phyloP scores from a whole-genome alignment of 371 early-diverging fungal genomes.

The Encephalitozoon hellem region DNA sequence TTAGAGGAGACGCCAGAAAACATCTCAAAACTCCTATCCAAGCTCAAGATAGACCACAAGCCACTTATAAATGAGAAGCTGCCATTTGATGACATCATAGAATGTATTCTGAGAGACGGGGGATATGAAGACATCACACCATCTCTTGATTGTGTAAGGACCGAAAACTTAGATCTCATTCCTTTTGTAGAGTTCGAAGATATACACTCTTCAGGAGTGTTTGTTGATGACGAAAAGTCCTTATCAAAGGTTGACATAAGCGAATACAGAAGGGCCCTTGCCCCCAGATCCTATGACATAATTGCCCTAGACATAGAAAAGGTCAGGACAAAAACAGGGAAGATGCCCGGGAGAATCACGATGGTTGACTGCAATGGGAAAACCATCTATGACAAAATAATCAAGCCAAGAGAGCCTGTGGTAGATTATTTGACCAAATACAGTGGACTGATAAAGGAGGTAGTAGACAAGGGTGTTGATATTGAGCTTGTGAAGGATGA shows the following conservation, averaged over 20 bases:
- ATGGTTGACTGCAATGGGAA: conserved; percentile 46
- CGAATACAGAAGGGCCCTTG: not conserved
- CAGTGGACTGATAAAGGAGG: conserved; percentile 47
- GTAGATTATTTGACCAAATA: conserved; percentile 56
- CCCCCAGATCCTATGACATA: conserved; percentile 4
- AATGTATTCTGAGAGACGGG: conserved; percentile 2
- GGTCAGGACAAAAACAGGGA: conserved; percentile 49
- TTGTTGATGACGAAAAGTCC: conserved; percentile 11
- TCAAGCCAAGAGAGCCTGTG: conserved; percentile 46
- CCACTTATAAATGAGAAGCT: conserved; percentile 26
- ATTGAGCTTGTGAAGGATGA: conserved; percentile 26
- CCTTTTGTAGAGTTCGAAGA: conserved; percentile 15
- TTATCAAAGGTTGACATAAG: not conserved
- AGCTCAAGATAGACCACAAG: not conserved
- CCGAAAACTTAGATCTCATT: conserved; percentile 18
- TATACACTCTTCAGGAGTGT: conserved; percentile 17
- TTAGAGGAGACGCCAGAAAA: not conserved
- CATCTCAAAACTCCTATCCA: not conserved
- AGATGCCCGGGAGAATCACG: conserved; percentile 51
- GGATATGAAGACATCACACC: not conserved
- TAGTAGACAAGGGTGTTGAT: conserved; percentile 27
- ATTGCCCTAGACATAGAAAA: conserved; percentile 60
- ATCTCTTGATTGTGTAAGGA: not conserved
- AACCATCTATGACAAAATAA: conserved; percentile 53
- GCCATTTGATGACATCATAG: not conserved